Base-by-base conservation (phyloP, 805 yeast genomes). In the Candida vaughaniae region DNA sequence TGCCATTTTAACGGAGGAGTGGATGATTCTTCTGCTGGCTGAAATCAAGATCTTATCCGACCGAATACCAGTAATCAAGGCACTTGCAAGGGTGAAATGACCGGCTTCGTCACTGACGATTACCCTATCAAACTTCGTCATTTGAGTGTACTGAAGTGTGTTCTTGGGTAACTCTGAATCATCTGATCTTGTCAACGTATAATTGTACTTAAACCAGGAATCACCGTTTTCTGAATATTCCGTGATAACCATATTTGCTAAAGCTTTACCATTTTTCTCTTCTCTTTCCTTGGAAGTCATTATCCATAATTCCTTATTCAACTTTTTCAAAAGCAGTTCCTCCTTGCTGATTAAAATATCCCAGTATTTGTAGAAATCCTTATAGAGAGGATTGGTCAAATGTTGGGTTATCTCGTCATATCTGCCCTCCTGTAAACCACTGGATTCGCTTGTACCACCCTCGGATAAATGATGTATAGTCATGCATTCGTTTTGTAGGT, bases 41-140 rank as follows among this genome's bases (percentile, higher is more conserved):
- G 75, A 58, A 2, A 89, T 57, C 1, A 64, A 62, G 2, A 88
- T 53, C 6, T 56, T 47, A 6, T 64, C 63, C 0, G 66, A 59
- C 5, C 71, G 62, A 0, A 84, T 60, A 3, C 54, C 47, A 5
- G 64, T 59, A 3, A 89, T 69, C 29, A 55, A 58, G 0, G 95
- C 96, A 33, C 69, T 69, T 1, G 88, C 78, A 16, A 90, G 51
- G 0, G 86, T 84, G 56, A 82, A 82, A 54, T 84, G 87, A 1
- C 95, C 95, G 0, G 56, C 42, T 48, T 86, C 95, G 55, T 85
- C 95, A 52, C 96, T 88, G 1, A 89, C 64, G 11, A 84, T 68
- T 1, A 90, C 73, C 26, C 78, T 66, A 52, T 90, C 96, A 44
- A 74, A 69, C 25, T 69, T 64, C 0, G 64, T 35, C 2, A 88